Evolutionary conservation across 805 yeast genomes (phyloP), one percentile per base, ranked within the genome.

Genomic region (Lipomyces oligophaga): DNA sequence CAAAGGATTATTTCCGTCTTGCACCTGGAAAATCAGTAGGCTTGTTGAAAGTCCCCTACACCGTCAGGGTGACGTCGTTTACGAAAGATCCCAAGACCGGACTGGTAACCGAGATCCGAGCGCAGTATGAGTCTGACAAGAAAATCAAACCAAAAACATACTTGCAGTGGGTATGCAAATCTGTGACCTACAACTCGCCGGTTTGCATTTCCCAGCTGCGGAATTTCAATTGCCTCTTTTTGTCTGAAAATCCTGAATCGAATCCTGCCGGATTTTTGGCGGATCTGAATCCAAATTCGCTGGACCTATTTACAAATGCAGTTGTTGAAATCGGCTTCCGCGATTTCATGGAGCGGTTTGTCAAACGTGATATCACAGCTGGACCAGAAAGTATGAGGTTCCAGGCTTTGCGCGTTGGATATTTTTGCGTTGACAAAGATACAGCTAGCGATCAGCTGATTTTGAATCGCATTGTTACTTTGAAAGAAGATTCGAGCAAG

Each of bases 331-430:
- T 80, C 24, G 84, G 85, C 13, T 83, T 89, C 67, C 64, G 67
- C 36, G 84, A 84, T 43, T 78, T 93, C 58, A 65, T 67, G 50
- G 79, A 77, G 57, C 73, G 41, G 74, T 75, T 62, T 83, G 88
- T 56, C 73, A 76, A 58, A 67, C 68, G 32, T 74, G 74, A 27
- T 69, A n/a, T n/a, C n/a, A n/a, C n/a, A n/a, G 74, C 54, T 67
- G 75, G 79, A 3, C 78, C 80, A 37, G 95, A 89, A 66, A 77
- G 89, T n/a, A 87, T 85, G 26, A 79, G 98, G 68, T 93, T 93
- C 87, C 98, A 93, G 72, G 98, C 96, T 25, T 77, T 93, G 67
- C 80, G 98, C 70, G 90, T 86, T 37, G 98, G 98, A 25, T 93
- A 93, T 68, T 93, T 88, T 78, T 81, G 96, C 62, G 66, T 87